These are phyloP conservation scores for Scheffersomyces titani DNA, from an alignment of 1,139 yeast species.

Conservation along the genomic window DNA sequence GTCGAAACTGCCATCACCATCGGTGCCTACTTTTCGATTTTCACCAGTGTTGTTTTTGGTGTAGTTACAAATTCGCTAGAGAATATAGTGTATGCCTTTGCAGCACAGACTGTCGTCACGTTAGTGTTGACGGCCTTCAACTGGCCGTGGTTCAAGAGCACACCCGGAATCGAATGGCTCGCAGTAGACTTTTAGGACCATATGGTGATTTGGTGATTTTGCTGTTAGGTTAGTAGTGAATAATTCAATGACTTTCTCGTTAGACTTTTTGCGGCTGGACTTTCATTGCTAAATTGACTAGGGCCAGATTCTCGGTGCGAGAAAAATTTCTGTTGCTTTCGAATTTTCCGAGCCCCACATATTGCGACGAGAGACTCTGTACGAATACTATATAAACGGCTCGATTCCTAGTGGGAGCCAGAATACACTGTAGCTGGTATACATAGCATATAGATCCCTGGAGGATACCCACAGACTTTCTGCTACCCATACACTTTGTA, in stretches of 20 bases:
- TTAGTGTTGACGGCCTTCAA: constrained; percentile 53
- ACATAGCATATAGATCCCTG: neutral
- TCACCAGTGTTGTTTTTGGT: constrained; percentile 48
- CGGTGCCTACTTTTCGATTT: constrained; percentile 20
- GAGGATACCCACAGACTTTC: neutral
- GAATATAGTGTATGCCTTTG: constrained; percentile 37
- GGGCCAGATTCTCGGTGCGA: constrained; percentile 1
- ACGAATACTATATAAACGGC: neutral
- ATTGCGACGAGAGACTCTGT: neutral
- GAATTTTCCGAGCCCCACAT: neutral
- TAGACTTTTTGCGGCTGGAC: neutral
- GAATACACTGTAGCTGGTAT: neutral
- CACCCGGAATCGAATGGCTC: constrained; percentile 15
- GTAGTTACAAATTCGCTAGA: constrained; percentile 42
- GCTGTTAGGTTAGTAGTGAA: constrained; percentile 4
- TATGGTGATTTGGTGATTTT: constrained; percentile 38
- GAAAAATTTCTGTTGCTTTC: neutral
- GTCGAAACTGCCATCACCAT: constrained; percentile 25
- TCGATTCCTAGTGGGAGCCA: neutral
- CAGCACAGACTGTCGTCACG: constrained; percentile 31
- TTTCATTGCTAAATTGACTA: neutral
- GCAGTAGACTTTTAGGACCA: constrained; percentile 28
- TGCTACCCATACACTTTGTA: neutral
- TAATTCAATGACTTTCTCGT: neutral
- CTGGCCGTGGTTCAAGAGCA: constrained; percentile 50